Conservation (phyloP, 768 basidiomycete species). For the Tricholoma sp. region DNA sequence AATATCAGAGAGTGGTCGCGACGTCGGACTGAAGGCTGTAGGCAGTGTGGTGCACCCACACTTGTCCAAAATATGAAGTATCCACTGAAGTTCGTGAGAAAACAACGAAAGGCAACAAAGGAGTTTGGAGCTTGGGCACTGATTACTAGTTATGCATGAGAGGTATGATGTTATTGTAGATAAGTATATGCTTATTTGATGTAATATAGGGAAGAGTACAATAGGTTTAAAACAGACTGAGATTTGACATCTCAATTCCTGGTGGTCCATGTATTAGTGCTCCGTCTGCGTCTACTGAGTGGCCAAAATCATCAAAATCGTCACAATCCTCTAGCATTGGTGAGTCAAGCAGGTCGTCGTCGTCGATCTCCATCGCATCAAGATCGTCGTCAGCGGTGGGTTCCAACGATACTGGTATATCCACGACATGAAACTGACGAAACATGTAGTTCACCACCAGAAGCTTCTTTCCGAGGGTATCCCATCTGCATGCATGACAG, state of each 20-base stretch:
- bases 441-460: slow-evolving; percentile 6
- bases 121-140: too few relatives aligned
- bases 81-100: too few relatives aligned
- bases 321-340: slow-evolving; percentile 14
- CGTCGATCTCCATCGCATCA: slow-evolving; percentile 6
- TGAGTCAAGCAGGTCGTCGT: slow-evolving; percentile 11
- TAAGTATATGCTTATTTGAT: too few relatives aligned
- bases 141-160: too few relatives aligned
- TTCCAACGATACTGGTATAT: background rate
- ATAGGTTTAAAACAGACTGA: slow-evolving; percentile 4
- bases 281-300: background rate
- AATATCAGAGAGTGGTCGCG: too few relatives aligned
- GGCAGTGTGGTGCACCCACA: too few relatives aligned
- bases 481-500: slow-evolving; percentile 11
- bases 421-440: slow-evolving; percentile 1
- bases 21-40: too few relatives aligned
- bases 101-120: too few relatives aligned
- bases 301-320: slow-evolving; percentile 15
- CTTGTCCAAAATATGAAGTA: too few relatives aligned
- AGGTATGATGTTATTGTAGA: too few relatives aligned
- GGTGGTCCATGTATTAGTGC: slow-evolving; percentile 3
- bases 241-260: slow-evolving; percentile 2
- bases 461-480: slow-evolving; percentile 12
- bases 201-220: too few relatives aligned
- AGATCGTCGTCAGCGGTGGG: background rate